Base-by-base conservation (phyloP, 208 protist genomes). In the Phytomonas francai region DNA sequence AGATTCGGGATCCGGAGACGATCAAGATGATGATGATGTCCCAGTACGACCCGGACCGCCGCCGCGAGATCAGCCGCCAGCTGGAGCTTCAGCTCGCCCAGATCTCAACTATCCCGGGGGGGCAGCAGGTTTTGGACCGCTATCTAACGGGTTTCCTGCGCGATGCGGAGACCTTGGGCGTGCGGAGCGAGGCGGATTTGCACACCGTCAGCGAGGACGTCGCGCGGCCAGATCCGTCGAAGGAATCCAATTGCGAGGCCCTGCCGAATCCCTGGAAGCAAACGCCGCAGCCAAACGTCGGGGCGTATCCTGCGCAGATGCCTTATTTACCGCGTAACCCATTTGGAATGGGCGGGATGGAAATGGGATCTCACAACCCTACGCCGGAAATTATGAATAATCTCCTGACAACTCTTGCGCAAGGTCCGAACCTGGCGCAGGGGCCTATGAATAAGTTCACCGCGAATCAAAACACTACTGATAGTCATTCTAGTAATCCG, bases 11-110 rank as follows among this genome's bases (percentile, higher is more conserved):
- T 60, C 85, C 83, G 0, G 83, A 91, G 4, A 85, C 71, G n/a
- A 32, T 95, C n/a, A 89, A 90, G 49, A 78, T 74, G 25, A 33
- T 95, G 0, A 72, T 95, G 19, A 79, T 91, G 76, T 77, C 82
- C 1, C 79, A 84, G 59, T 65, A 93, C 27, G 81, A 95, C 65
- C 87, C 87, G 28, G 78, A 92, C 60, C 78, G 77, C 2, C 69
- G 74, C 32, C 80, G 81, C 2, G 73, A 83, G 60, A 81, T 89
- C 80, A 77, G 71, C 59, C 76, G 77, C 45, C 80, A 63, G 34
- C 56, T 82, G 25, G 72, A 87, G 57, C 71, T 91, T 60, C 87
- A 92, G 56, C 49, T 91, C 22, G 81, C 85, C 14, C 90, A 92
- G 54, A 59, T 95, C 31, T 80, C 74, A 30, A 72, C 79, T 27